A percentile compares a stretch with the other conserved stretches of the same genome.
These are phyloP conservation scores for Trichoderma koningiopsis DNA, from an alignment of 2,329 filamentous ascomycete species.

Conservation along the genomic window DNA sequence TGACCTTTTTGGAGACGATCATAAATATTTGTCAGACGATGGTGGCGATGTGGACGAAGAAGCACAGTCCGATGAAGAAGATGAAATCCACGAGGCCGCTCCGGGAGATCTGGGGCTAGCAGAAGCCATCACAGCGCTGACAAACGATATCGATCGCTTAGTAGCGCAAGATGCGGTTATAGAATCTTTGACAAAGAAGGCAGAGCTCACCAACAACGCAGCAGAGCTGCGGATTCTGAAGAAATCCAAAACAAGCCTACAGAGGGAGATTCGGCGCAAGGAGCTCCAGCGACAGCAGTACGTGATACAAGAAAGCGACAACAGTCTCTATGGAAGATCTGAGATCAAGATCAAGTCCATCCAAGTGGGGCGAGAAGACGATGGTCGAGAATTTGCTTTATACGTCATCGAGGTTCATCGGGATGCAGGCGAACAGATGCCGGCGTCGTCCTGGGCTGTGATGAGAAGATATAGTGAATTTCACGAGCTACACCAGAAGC, in stretches of 20 bases:
- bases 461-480: slow-evolving; percentile 97
- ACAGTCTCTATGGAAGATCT: slow-evolving; percentile 90
- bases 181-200: slow-evolving; percentile 88
- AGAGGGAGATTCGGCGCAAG: slow-evolving; percentile 89
- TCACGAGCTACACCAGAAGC: slow-evolving; percentile 87
- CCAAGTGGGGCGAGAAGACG: slow-evolving; percentile 87
- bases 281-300: slow-evolving; percentile 97
- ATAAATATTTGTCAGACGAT: slow-evolving; percentile 83
- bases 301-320: slow-evolving; percentile 95
- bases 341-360: slow-evolving; percentile 89
- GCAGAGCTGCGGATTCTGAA: slow-evolving; percentile 88
- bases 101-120: slow-evolving; percentile 91
- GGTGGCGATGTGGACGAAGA: slow-evolving; percentile 69
- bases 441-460: slow-evolving; percentile 90
- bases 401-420: slow-evolving; percentile 92
- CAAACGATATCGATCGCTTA: slow-evolving; percentile 86
- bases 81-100: slow-evolving; percentile 90
- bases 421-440: slow-evolving; percentile 92
- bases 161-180: slow-evolving; percentile 86
- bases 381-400: slow-evolving; percentile 89
- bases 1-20: slow-evolving; percentile 88
- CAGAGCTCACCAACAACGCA: slow-evolving; percentile 94
- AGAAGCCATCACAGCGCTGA: slow-evolving; percentile 88
- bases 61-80: slow-evolving; percentile 62
- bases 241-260: slow-evolving; percentile 91